Evolutionary conservation across 116 monocot species (phyloP).

Genomic region (Zostera marina): DNA sequence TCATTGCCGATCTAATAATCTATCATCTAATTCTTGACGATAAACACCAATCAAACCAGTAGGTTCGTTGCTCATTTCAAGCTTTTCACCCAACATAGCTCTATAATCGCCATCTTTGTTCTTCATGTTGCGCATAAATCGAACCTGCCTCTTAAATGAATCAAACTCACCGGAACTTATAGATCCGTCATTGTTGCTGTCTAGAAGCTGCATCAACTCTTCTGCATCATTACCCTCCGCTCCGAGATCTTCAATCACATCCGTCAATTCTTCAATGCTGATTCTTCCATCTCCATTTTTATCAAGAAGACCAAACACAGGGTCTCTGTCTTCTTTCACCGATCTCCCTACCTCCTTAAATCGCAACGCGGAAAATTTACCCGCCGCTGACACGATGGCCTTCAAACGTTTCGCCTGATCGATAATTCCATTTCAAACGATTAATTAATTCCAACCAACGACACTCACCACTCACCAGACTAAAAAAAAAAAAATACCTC

Average conservation of each 20-base stretch:
- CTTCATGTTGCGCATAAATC: conserved; percentile 4
- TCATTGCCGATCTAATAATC: too few species aligned
- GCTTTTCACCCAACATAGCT: conserved; percentile 45
- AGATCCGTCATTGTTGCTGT: conserved; percentile 78
- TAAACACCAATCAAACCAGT: conserved; percentile 50
- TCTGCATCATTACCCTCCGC: conserved; percentile 67
- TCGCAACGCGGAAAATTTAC: conserved; percentile 65
- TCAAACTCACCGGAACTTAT: conserved; percentile 82
- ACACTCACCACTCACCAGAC: too few species aligned
- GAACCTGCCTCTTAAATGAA: conserved; percentile 71
- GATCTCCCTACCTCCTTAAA: conserved; percentile 48
- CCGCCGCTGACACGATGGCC: conserved; percentile 77
- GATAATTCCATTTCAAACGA: too few species aligned
- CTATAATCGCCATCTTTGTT: conserved; percentile 21
- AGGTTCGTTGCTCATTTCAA: conserved; percentile 38
- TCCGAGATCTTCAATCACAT: conserved; percentile 82
- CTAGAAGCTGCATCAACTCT: conserved; percentile 79
- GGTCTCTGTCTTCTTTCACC: conserved; percentile 26
- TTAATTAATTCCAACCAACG: too few species aligned
- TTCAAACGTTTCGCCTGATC: conserved; percentile 65
- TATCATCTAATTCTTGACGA: too few species aligned
- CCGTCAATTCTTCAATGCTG: conserved; percentile 73
- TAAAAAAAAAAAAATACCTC: too few species aligned
- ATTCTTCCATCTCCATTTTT: conserved; percentile 88
- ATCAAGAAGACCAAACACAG: conserved; percentile 57